phyloP scores from a whole-genome alignment of 495 filamentous ascomycete genomes.

The Cairneyella variabilis region DNA sequence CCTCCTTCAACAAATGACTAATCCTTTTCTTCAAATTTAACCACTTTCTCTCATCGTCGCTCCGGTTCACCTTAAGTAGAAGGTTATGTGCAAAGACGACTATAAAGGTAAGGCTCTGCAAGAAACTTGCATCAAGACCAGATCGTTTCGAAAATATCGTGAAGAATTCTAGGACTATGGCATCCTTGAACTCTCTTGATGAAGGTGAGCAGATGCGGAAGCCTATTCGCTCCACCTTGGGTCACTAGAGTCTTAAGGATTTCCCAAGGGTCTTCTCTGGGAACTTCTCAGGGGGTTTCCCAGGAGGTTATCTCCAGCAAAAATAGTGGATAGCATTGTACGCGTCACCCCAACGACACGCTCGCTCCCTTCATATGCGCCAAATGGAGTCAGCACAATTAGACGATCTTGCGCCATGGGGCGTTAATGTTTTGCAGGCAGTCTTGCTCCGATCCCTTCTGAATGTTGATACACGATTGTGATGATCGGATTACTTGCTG shows the following conservation, averaged over 20 bases:
- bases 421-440: background rate
- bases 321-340: too few relatives aligned
- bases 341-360: too few relatives aligned
- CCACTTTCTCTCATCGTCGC: background rate
- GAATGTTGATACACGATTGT: background rate
- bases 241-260: too few relatives aligned
- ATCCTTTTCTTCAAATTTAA: too few relatives aligned
- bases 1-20: too few relatives aligned
- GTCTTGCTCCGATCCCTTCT: background rate
- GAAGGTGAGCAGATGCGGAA: too few relatives aligned
- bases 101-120: slow-evolving; percentile 6
- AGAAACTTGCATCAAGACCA: slow-evolving; percentile 4
- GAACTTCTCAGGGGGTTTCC: too few relatives aligned
- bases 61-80: background rate
- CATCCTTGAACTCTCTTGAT: slow-evolving; percentile 13
- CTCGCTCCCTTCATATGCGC: too few relatives aligned
- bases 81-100: background rate
- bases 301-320: too few relatives aligned
- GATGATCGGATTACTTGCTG: background rate
- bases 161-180: slow-evolving; percentile 8
- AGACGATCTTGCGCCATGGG: background rate
- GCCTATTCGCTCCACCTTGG: too few relatives aligned
- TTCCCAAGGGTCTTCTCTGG: too few relatives aligned
- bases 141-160: slow-evolving; percentile 12
- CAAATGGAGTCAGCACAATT: too few relatives aligned